These are phyloP conservation scores for Gossypium turneri DNA, from an alignment of 345 rosid genomes.

Conservation along the genomic window DNA sequence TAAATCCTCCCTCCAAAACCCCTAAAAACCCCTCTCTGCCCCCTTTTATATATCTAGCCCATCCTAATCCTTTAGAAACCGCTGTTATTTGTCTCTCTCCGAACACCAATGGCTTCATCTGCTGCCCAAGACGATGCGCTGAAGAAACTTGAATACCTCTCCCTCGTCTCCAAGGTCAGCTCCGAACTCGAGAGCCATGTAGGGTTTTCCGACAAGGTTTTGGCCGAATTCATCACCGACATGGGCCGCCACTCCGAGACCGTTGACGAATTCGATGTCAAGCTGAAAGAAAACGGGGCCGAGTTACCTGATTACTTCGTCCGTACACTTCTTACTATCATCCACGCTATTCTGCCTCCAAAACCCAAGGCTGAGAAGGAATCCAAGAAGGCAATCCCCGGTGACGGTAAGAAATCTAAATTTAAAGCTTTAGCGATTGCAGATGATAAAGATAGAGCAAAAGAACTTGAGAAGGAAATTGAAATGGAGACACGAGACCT, in stretches of 20 bases:
- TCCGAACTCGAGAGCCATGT: conserved; percentile 77
- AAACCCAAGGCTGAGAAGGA: conserved; percentile 40
- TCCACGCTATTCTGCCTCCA: conserved; percentile 82
- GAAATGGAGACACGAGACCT: conserved; percentile 24
- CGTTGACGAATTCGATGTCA: conserved; percentile 66
- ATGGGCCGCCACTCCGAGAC: conserved; percentile 52
- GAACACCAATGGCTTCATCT: neutral
- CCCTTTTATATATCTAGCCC: neutral
- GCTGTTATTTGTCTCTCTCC: neutral
- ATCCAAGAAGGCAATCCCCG: conserved; percentile 22
- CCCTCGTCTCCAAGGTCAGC: conserved; percentile 81
- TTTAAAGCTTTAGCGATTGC: conserved; percentile 64
- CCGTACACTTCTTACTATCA: conserved; percentile 63
- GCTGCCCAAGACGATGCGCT: conserved; percentile 35
- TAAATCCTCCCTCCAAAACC: neutral
- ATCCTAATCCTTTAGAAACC: neutral
- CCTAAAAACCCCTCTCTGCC: neutral
- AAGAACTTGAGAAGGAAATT: conserved; percentile 63
- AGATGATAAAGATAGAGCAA: conserved; percentile 62
- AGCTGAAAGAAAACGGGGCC: conserved; percentile 68
- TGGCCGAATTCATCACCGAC: conserved; percentile 80
- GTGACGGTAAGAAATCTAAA: conserved; percentile 41
- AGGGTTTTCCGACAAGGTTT: conserved; percentile 66
- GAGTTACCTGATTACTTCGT: conserved; percentile 93
- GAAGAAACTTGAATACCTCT: conserved; percentile 30